These are phyloP conservation scores for Diaporthe destruens DNA, from an alignment of 2,329 filamentous ascomycete genomes.

Conservation along the genomic window DNA sequence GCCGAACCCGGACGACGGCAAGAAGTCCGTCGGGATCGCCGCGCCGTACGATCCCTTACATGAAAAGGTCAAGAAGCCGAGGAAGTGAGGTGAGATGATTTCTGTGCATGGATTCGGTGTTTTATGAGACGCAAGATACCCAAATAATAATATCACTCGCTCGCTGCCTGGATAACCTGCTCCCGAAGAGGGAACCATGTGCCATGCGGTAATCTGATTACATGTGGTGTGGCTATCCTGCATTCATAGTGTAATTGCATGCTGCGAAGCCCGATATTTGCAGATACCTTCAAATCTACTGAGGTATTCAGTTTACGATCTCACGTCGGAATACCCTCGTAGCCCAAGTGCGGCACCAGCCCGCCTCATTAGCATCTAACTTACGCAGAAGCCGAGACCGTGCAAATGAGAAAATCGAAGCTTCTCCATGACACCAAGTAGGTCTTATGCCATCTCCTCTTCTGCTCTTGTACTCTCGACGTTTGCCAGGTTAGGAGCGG, in stretches of 20 bases:
- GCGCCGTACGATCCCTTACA: constrained; percentile 67
- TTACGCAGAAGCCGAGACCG: neutral
- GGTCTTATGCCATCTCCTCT: neutral
- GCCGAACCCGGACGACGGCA: constrained; percentile 53
- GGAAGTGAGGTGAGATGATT: neutral
- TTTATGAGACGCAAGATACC: constrained; percentile 15
- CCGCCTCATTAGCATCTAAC: neutral
- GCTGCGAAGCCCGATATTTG: neutral
- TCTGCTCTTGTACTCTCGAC: neutral
- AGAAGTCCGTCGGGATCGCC: constrained; percentile 64
- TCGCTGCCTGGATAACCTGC: neutral
- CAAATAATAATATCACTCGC: neutral
- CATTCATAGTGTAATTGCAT: neutral
- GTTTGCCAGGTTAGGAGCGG: neutral
- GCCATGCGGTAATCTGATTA: neutral
- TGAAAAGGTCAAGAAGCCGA: constrained; percentile 56
- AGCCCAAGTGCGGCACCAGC: neutral
- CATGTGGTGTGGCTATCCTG: neutral
- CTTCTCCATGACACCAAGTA: neutral
- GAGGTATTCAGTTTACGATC: neutral
- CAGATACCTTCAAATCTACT: too few relatives aligned
- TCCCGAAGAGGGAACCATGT: neutral
- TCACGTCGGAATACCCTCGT: neutral
- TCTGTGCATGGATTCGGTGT: neutral
- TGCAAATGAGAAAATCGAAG: neutral